Percentiles rank a stretch among this genome's conserved stretches.
These are phyloP conservation scores for Chaetothyriales sp. DNA, from an alignment of 2,329 filamentous ascomycete species.

Conservation along the genomic window DNA sequence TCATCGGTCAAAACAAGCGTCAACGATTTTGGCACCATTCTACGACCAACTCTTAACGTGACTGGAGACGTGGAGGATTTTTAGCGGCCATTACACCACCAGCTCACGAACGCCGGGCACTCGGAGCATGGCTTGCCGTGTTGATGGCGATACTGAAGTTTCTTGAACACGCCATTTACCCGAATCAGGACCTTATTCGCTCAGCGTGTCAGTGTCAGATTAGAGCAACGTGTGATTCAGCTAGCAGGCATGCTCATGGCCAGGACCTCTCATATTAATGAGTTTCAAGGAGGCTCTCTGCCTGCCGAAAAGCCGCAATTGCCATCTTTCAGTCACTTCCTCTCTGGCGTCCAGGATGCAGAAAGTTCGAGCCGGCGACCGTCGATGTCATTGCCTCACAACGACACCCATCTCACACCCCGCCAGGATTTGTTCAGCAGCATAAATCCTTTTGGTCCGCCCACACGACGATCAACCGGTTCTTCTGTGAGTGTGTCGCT, in stretches of 20 bases:
- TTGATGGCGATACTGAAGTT: background rate
- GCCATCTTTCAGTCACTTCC: constrained; percentile 15
- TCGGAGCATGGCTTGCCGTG: background rate
- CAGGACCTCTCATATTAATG: background rate
- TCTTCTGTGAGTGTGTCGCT: background rate
- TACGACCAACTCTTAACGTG: background rate
- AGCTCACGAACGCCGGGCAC: background rate
- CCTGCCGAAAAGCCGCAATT: constrained; percentile 6
- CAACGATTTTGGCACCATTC: background rate
- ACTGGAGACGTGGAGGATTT: background rate
- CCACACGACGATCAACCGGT: constrained; percentile 1
- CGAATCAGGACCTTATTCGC: background rate
- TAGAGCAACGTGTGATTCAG: background rate
- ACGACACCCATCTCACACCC: constrained; percentile 1
- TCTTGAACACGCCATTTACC: background rate
- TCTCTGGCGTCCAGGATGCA: constrained; percentile 6
- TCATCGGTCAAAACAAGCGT: background rate
- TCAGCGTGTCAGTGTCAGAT: background rate
- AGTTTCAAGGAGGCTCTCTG: background rate
- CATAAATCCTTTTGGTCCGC: constrained; percentile 1
- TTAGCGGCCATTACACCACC: background rate
- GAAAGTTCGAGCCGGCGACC: constrained; percentile 1
- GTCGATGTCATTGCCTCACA: constrained; percentile 7
- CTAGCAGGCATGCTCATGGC: background rate
- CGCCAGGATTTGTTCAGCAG: constrained; percentile 1